These are phyloP conservation scores for Cardamine resedifolia DNA, from an alignment of 345 rosid species.

Conservation along the genomic window DNA sequence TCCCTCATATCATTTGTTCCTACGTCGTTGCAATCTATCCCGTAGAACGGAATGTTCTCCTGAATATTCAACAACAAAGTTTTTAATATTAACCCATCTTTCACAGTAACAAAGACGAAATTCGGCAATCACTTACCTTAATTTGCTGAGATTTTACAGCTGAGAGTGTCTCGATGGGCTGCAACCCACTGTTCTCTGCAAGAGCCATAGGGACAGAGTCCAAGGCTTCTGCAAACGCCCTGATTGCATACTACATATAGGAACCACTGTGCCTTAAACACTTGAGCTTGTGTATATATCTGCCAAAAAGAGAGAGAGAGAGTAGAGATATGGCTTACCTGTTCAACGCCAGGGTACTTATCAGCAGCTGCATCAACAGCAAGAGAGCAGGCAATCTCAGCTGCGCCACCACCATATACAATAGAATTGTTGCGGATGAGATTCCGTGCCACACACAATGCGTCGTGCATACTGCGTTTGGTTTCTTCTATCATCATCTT, in stretches of 20 bases:
- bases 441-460: too few relatives aligned
- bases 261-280: not conserved
- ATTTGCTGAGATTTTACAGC: conserved; percentile 88
- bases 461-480: conserved; percentile 82
- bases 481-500: conserved; percentile 97
- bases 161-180: conserved; percentile 83
- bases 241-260: conserved; percentile 72
- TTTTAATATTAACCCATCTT: not conserved
- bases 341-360: conserved; percentile 80
- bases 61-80: conserved; percentile 28
- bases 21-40: conserved; percentile 81
- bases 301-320: too few relatives aligned
- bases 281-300: not conserved
- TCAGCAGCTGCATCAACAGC: conserved; percentile 88
- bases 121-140: conserved; percentile 47
- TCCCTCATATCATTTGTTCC: conserved; percentile 87
- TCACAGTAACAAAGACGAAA: not conserved
- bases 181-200: conserved; percentile 90
- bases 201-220: conserved; percentile 88
- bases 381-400: conserved; percentile 87
- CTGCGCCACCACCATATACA: conserved; percentile 60
- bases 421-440: not conserved
- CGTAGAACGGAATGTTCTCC: conserved; percentile 72
- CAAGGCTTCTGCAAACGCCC: conserved; percentile 89
- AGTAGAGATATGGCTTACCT: conserved; percentile 39